Evolutionary conservation across 805 yeast species (phyloP), one percentile per base, ranked within the genome.

Genomic region (Candida easanensis): DNA sequence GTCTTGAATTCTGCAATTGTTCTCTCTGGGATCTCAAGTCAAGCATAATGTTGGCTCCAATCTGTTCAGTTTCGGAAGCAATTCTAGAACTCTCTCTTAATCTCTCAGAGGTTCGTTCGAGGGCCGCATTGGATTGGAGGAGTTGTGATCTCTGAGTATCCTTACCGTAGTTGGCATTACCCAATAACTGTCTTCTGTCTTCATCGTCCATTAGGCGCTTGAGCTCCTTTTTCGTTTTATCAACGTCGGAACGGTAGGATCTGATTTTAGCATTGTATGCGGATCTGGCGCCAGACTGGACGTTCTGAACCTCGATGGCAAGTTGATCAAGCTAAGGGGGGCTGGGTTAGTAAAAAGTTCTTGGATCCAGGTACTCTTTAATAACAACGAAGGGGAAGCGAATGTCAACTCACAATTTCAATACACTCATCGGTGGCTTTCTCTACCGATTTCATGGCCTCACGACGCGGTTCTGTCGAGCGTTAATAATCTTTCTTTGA

Each of bases 21-120:
- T 93, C 99, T 45, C 99, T 73, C 68, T 93, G 99, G 20, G 96
- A 83, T 48, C 97, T 75, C 52, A 93, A 70, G 61, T 91, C 96
- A 55, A 80, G 81, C 66, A 93, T 74, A 40, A 93, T 93, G 51
- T 85, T 84, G 13, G 97, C 88, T 2, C 99, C 99, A 39, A 93
- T 80, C 25, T 74, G 73, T 64, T 93, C 99, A 0, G 99, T 89
- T 54, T 93, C 99, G 40, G 85, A 70, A 6, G 98, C 99, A 3
- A 89, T 73, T 53, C 97, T 74, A 50, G 91, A 95, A 17, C 93
- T 84, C 36, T 93, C 97, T 46, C 84, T 75, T 37, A 93, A 72
- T 54, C 96, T 76, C 49, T 90, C 91, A 2, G 88, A 77, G 1
- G 95, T 78, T 51, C 93, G 74, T 52, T 88, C 96, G 45, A 93